Base-by-base conservation (phyloP, 768 basidiomycete species). In the Pleurotus eryngii region DNA sequence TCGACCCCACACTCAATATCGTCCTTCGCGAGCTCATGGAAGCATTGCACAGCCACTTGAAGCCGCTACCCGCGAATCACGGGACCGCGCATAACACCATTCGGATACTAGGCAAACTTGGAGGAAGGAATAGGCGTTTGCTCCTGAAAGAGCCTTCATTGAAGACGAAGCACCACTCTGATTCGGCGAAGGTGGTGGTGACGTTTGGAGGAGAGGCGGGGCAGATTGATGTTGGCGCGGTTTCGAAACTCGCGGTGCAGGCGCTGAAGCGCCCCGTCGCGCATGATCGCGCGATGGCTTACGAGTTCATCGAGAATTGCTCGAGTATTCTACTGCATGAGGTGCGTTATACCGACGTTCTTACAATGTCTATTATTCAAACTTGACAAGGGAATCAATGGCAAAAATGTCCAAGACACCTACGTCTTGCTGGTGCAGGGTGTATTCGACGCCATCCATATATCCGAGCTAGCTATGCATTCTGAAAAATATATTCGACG, bases 21-120 rank as follows among this genome's bases (percentile, higher is more conserved):
- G 95, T 98, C 45, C 79, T 97, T 43, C 81, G 94, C 47, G 94
- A 98, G 60, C 76, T 99, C 57, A 98, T 95, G 92, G 90, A 90
- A 60, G 96, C 95, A 0, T 79, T 99, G 20, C 93, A 96, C 71
- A 87, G 84, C 62, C 89, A 95, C 65, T 76, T 99, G 48, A 92
- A 89, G 65, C 97, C 97, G 0, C 73, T 93, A 8, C 97, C 97
- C 5, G 85, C 86, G 7, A 90, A 86, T 63, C 93, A 96, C 66
- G 85, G 87, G 59, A 92, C 94, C 55, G 87, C 97, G 0, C 93
- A 98, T 69, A 93, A 92, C 12, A 95, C 96, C 1, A 91, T 97
- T 64, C 89, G 97, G 22, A 98, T 99, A 57, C 76, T 99, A 3
- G 97, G 97, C 43, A 99, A 98, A 72, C 76, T 99, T 3, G 97